These are phyloP conservation scores for Chaetomium sp. DNA, from an alignment of 2,329 filamentous ascomycete genomes.

Conservation along the genomic window DNA sequence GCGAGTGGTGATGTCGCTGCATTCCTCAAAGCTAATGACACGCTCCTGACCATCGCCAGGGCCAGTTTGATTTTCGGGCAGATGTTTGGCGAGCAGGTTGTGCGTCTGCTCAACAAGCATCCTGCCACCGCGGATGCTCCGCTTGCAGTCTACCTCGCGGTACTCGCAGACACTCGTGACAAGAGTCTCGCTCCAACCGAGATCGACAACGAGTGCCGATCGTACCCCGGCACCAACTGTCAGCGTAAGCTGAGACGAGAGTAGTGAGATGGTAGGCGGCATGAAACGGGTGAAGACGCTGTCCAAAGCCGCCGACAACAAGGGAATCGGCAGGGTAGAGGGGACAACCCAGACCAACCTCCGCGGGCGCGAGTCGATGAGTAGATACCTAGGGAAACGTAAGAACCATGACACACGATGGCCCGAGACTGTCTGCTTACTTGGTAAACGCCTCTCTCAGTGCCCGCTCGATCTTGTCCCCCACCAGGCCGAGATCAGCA, in stretches of 20 bases:
- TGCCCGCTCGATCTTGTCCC: constrained; percentile 83
- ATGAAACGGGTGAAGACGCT: constrained; percentile 81
- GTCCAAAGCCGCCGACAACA: constrained; percentile 74
- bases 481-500: constrained; percentile 75
- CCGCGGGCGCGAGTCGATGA: constrained; percentile 75
- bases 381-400: constrained; percentile 52
- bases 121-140: constrained; percentile 75
- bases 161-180: constrained; percentile 90
- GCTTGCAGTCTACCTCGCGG: constrained; percentile 71
- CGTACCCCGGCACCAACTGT: constrained; percentile 79
- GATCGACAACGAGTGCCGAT: constrained; percentile 82
- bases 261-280: constrained; percentile 75
- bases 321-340: constrained; percentile 72
- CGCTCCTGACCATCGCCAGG: constrained; percentile 34
- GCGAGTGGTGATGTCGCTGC: constrained; percentile 75
- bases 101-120: constrained; percentile 70
- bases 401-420: not conserved
- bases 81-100: constrained; percentile 57
- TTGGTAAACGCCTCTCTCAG: constrained; percentile 81
- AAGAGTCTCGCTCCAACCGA: constrained; percentile 90
- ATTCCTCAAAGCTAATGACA: constrained; percentile 71
- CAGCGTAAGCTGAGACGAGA: constrained; percentile 75
- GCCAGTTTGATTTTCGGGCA: constrained; percentile 37
- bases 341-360: constrained; percentile 76
- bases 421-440: constrained; percentile 49